Percentiles rank a stretch among this genome's conserved stretches.
These are phyloP conservation scores for Mucor saturninus DNA, from an alignment of 371 early-diverging fungal species.

Conservation along the genomic window DNA sequence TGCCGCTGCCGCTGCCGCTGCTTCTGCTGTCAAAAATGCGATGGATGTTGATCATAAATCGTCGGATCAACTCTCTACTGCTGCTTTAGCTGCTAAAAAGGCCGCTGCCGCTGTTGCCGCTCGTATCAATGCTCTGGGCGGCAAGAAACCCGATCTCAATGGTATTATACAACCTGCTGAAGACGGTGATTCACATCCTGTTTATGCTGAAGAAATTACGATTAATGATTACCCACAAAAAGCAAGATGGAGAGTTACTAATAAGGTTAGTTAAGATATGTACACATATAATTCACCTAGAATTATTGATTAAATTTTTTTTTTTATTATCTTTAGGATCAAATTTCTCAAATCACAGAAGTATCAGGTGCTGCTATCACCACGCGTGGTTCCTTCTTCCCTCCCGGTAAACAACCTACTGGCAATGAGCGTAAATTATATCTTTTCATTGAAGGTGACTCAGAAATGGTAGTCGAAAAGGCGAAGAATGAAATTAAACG, in stretches of 20 bases:
- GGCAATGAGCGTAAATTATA: constrained; percentile 89
- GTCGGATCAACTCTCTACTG: constrained; percentile 50
- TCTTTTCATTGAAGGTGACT: constrained; percentile 94
- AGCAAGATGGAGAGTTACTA: constrained; percentile 96
- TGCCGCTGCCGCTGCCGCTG: constrained; percentile 40
- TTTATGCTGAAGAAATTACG: constrained; percentile 85
- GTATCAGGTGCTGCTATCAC: constrained; percentile 94
- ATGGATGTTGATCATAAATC: constrained; percentile 42
- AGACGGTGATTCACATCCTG: constrained; percentile 42
- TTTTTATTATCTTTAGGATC: constrained; percentile 57
- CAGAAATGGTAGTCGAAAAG: constrained; percentile 85
- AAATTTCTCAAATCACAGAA: constrained; percentile 90
- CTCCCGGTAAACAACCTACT: constrained; percentile 79
- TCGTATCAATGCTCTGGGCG: constrained; percentile 48
- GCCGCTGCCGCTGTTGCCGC: constrained; percentile 55
- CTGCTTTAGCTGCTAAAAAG: constrained; percentile 55
- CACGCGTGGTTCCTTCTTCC: constrained; percentile 88
- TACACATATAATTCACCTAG: not conserved
- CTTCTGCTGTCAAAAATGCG: constrained; percentile 42
- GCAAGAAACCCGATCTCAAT: constrained; percentile 27
- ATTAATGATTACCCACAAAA: constrained; percentile 98
- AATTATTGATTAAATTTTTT: not conserved
- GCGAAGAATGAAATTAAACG: constrained; percentile 94
- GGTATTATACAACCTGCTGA: constrained; percentile 27
- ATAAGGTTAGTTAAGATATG: constrained; percentile 64